Evolutionary conservation across 1,284 basidiomycete species (phyloP), one percentile per base, ranked within the genome.

Genomic region (Sporisorium reilianum): DNA sequence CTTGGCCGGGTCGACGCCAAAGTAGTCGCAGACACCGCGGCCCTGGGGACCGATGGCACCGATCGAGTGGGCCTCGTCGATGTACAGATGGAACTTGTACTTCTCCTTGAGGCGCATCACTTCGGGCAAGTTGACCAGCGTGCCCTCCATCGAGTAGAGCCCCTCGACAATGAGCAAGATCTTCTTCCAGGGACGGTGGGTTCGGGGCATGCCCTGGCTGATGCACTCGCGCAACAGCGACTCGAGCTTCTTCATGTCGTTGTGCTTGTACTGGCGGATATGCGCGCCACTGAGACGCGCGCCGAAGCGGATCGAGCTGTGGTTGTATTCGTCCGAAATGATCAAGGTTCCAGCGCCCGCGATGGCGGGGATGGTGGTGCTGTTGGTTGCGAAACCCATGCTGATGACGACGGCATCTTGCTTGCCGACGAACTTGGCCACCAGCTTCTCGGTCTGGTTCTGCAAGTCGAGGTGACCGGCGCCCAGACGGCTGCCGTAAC

Each of bases 331-430:
- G 86, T 99, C 96, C 0, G 95, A 97, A 78, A 99, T 95, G 79
- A 99, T 91, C 22, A 99, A 87, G 82, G 92, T 95, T 2, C 96
- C 97, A 81, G 96, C 97, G 77, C 89, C 88, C 55, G 94, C 93
- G 9, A 99, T 86, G 1, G 95, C 95, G 8, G 96, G 96, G 69
- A 99, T 92, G 68, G 92, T 92, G 0, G 96, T 95, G 65, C 94
- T 95, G 87, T 99, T 99, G 66, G 96, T 99, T 16, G 96, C 96
- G 80, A 97, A 99, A 34, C 96, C 96, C 94, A 97, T 97, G 5
- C 94, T 95, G 75, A 92, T 90, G 76, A 99, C 90, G 67, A 97
- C 88, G 28, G 94, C 88, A 68, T 95, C 93, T 84, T 99, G 94
- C 86, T 89, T 89, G 42, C 95, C 95, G 5, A 97, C 86, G 84